Base-by-base conservation (phyloP, 345 rosid species). In the Populus nigra region DNA sequence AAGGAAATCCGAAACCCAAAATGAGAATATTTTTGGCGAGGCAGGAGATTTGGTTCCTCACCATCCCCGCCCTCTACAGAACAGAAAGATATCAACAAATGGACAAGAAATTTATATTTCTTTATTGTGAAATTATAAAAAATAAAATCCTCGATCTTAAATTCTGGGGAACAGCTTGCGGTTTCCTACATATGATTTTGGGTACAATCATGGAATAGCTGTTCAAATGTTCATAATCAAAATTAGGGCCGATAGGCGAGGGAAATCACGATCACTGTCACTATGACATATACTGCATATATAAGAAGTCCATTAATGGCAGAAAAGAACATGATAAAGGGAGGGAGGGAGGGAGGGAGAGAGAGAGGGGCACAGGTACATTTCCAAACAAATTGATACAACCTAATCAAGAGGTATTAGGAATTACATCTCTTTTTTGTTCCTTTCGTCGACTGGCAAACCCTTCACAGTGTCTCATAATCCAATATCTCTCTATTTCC, bases 401-500 rank as follows among this genome's bases (percentile, higher is more conserved):
- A 9, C 36, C 62, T 8, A 16, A 68, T 5, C 1, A 49, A 38
- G 8, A 33, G 55, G 18, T 4, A 29, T 43, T 31, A 29, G 45
- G 69, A 71, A 20, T 10, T 23, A 27, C 57, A 63, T 9, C 11
- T 45, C 41, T 45, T n/a, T 62, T n/a, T 2, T 55, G 50, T 22
- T 78, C 8, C 3, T 27, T 33, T 1, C 70, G 68, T 61, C 62
- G 73, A 67, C 63, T 4, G 31, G 87, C 87, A 81, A 88, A 91
- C 36, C 83, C 83, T 67, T 87, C 89, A n/a, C 69, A 74, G 38
- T 88, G 86, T 80, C 78, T 83, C 95, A 91, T 89, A 74, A 91
- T 83, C 95, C 95, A 91, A 81, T 86, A 89, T 82, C 95, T 89
- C 88, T 91, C 93, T 83, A 91, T 87, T 80, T 91, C 93, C 62